phyloP scores from a whole-genome alignment of 192 early-diverging fungal genomes.

The Coemansia sp. region DNA sequence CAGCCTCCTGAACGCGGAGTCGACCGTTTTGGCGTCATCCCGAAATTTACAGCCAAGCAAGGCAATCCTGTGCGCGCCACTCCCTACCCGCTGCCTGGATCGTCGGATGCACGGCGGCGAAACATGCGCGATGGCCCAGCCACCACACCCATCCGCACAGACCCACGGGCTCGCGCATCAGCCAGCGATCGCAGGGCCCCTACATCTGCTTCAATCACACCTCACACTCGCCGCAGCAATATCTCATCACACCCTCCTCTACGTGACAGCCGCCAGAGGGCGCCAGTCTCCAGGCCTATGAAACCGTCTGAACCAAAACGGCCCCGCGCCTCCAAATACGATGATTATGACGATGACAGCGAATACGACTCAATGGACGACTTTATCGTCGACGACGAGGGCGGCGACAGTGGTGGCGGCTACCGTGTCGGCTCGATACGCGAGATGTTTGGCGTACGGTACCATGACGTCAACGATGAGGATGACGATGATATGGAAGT shows the following conservation, averaged over 20 bases:
- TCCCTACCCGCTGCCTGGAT: background rate
- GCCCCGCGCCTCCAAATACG: background rate
- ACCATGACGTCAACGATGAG: conserved; percentile 48
- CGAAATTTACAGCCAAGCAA: conserved; percentile 1
- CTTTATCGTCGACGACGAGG: conserved; percentile 55
- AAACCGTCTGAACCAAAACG: background rate
- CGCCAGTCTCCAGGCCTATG: background rate
- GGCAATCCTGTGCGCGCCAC: background rate
- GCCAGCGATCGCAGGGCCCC: background rate
- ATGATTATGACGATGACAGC: conserved; percentile 29
- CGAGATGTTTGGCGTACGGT: conserved; percentile 46
- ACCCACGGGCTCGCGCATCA: background rate
- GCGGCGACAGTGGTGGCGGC: conserved; percentile 16
- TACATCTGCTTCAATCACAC: background rate
- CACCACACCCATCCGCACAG: background rate
- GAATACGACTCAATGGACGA: conserved; percentile 54
- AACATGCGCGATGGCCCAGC: background rate
- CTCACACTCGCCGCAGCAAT: background rate
- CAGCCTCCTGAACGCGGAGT: conserved; percentile 40
- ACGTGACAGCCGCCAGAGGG: background rate
- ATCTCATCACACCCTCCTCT: background rate
- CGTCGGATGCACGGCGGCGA: background rate
- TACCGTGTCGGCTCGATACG: conserved; percentile 47
- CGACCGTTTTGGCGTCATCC: conserved; percentile 43
- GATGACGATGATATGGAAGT: conserved; percentile 55